These are phyloP conservation scores for Carallia brachiata DNA, from an alignment of 345 rosid genomes.

Conservation along the genomic window DNA sequence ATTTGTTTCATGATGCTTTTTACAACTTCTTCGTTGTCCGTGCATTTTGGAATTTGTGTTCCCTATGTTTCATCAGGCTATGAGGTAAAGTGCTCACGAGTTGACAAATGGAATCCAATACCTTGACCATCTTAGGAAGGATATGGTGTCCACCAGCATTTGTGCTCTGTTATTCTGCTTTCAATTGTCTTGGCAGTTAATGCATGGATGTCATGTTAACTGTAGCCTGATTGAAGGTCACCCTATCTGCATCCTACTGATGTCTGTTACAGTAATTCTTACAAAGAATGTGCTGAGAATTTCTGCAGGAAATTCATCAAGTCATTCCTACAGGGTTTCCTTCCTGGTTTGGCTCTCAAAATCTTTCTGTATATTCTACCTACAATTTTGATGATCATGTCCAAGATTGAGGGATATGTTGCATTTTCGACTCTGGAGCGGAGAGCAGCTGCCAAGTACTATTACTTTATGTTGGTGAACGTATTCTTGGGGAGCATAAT, in stretches of 20 bases:
- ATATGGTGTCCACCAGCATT: neutral
- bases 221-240: neutral
- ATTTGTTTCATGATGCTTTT: neutral
- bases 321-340: conserved; percentile 96
- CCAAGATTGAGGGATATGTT: conserved; percentile 90
- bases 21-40: neutral
- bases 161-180: neutral
- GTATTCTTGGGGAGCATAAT: conserved; percentile 95
- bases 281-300: neutral
- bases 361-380: conserved; percentile 79
- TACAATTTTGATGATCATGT: conserved; percentile 73
- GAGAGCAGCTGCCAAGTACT: conserved; percentile 82
- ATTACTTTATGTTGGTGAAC: conserved; percentile 92
- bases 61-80: neutral
- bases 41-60: neutral
- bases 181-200: too few relatives aligned
- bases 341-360: conserved; percentile 93
- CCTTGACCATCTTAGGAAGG: neutral
- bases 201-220: too few relatives aligned
- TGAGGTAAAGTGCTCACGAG: neutral
- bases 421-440: conserved; percentile 77
- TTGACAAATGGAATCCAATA: neutral
- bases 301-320: conserved; percentile 77
- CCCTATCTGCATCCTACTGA: neutral
- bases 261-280: neutral